Conservation (phyloP, 2,329 filamentous ascomycete genomes). For the Aspergillus terreus region DNA sequence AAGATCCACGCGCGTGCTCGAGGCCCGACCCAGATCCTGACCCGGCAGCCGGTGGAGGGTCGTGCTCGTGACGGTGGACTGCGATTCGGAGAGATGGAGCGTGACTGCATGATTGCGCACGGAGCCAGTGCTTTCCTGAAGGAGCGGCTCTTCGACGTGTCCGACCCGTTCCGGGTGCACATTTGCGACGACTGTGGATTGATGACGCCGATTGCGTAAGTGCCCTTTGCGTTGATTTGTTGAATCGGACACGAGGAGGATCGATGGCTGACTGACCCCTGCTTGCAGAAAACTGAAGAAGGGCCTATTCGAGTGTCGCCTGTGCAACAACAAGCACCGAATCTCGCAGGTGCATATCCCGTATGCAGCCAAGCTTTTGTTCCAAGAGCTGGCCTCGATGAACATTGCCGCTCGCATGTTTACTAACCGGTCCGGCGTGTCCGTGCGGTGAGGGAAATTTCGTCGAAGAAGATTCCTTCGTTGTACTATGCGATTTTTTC, state of each 20-base stretch:
- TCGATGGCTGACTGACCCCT: conserved; percentile 10
- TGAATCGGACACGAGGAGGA: conserved; percentile 18
- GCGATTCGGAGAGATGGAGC: conserved; percentile 99
- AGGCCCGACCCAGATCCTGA: conserved; percentile 95
- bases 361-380: conserved; percentile 94
- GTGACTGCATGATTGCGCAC: conserved; percentile 99
- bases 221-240: conserved; percentile 28
- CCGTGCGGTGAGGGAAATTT: conserved; percentile 34
- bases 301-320: conserved; percentile 91
- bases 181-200: conserved; percentile 98
- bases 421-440: conserved; percentile 59
- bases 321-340: conserved; percentile 98
- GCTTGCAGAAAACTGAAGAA: conserved; percentile 77
- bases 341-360: conserved; percentile 98
- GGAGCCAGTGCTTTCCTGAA: conserved; percentile 96
- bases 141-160: conserved; percentile 94
- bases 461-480: background rate
- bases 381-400: conserved; percentile 97
- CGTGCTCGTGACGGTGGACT: conserved; percentile 96
- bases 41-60: conserved; percentile 95
- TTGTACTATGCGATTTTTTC: background rate
- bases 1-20: conserved; percentile 99
- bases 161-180: conserved; percentile 95
- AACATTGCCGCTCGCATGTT: conserved; percentile 98
- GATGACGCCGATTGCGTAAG: conserved; percentile 98